Evolutionary conservation across 306 rosid species (phyloP).

Genomic region (Malus sieversii): DNA sequence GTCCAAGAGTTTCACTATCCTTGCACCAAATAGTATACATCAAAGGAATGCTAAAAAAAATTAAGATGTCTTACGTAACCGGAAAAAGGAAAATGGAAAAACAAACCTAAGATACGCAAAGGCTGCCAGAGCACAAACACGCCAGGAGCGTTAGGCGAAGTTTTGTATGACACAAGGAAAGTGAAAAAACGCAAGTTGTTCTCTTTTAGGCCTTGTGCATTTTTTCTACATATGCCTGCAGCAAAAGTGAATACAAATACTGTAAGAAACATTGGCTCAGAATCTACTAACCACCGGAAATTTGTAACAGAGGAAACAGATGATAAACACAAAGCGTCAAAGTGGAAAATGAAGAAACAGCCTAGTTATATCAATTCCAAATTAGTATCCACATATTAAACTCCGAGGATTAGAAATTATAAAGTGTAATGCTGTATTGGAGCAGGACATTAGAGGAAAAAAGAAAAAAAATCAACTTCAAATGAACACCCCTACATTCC

Average conservation of each 20-base stretch:
- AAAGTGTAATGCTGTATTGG: not conserved
- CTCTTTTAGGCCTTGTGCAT: conserved; percentile 52
- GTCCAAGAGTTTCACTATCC: conserved; percentile 18
- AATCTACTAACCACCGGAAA: not conserved
- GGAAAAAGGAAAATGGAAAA: not conserved
- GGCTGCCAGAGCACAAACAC: conserved; percentile 20
- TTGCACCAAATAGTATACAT: conserved; percentile 21
- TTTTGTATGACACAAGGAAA: conserved; percentile 13
- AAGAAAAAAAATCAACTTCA: not conserved
- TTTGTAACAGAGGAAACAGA: not conserved
- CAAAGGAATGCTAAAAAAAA: not conserved
- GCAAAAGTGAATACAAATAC: conserved; percentile 3
- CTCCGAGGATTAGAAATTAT: not conserved
- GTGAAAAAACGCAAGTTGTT: conserved; percentile 5
- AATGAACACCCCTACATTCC: not conserved
- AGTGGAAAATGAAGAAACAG: not conserved
- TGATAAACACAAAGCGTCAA: not conserved
- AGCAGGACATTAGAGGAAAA: not conserved
- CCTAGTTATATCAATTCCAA: not conserved
- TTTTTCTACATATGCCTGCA: conserved; percentile 80
- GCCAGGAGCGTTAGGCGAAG: not conserved
- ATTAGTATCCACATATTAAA: not conserved
- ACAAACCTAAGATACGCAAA: not conserved
- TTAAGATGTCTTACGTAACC: not conserved
- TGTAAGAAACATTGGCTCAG: not conserved